Base-by-base conservation (phyloP, 2,329 filamentous ascomycete species). In the Ophiocordyceps unilateralis region DNA sequence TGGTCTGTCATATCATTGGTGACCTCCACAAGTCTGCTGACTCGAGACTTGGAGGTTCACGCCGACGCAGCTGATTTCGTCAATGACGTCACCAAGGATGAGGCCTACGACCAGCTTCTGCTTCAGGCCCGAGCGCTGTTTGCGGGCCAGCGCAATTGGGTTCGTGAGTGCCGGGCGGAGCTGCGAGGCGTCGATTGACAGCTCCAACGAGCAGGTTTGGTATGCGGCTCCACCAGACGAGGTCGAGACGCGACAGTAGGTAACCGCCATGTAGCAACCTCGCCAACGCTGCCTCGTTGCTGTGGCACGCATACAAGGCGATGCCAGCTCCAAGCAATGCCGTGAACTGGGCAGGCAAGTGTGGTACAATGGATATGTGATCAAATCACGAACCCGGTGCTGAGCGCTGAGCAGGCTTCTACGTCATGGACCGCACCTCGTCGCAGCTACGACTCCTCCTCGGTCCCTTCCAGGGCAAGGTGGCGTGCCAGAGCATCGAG, bases 241-340 rank as follows among this genome's bases (percentile, higher is more conserved):
- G 10, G 20, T 15, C 39, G 17, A 17, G 24, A 5, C 24, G 23
- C 19, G 17, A 20, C 10, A 19, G 23, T 40, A n/a, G n/a, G n/a
- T n/a, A 28, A 40, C 39, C 22, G 39, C 38, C 15, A 28, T 22
- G 14, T 26, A 85, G 81, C 61, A 89, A 91, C 59, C 71, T 87
- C 40, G 69, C 83, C 49, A 91, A 89, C 57, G 64, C 78, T 4
- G 77, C 84, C 8, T 78, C 83, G 4, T 69, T 89, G 23, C 67
- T 89, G 48, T 89, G 83, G 80, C 81, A 91, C 55, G 81, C 79
- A 4, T 83, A 81, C 55, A 80, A 83, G 57, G 83, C 82, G 9
- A 67, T 89, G 14, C 72, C 76, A 1, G 59, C 66, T 0, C 81
- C 83, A 1, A 79, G 74, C 42, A 72, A 64, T 34, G 62, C 74